A percentile compares a stretch with the other conserved stretches of the same genome.
phyloP scores from a whole-genome alignment of 805 yeast genomes.

The Teunomyces tritomae region DNA sequence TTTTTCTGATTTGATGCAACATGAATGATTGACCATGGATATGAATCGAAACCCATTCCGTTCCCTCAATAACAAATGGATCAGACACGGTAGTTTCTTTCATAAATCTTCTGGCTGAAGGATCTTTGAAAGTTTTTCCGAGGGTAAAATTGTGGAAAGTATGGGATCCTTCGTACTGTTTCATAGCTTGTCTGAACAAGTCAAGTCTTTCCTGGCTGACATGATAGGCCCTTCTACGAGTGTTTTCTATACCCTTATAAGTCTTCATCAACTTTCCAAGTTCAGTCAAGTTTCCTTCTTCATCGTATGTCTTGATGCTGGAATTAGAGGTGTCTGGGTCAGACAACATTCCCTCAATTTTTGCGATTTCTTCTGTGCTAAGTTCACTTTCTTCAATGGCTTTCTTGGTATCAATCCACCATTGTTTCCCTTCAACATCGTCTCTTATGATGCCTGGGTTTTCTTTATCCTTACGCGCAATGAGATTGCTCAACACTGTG shows the following conservation, averaged over 20 bases:
- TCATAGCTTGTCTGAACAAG: conserved; percentile 64
- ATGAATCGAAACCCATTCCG: conserved; percentile 95
- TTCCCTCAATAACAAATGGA: conserved; percentile 87
- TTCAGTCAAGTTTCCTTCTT: conserved; percentile 35
- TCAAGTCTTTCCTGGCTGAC: conserved; percentile 61
- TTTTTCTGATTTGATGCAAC: conserved; percentile 96
- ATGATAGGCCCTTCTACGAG: conserved; percentile 66
- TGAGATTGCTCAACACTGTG: conserved; percentile 59
- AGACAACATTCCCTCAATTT: conserved; percentile 13
- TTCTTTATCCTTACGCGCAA: conserved; percentile 49
- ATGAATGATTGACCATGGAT: conserved; percentile 98
- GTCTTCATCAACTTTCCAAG: conserved; percentile 44
- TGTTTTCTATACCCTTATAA: conserved; percentile 62
- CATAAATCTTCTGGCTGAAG: conserved; percentile 83
- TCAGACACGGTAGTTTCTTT: conserved; percentile 74
- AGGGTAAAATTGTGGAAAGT: conserved; percentile 88
- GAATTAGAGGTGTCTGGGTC: conserved; percentile 12
- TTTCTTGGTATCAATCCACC: conserved; percentile 58
- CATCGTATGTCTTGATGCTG: conserved; percentile 30
- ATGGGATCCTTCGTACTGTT: conserved; percentile 78
- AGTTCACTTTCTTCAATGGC: conserved; percentile 40
- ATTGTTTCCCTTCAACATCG: conserved; percentile 67
- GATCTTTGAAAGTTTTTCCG: conserved; percentile 79
- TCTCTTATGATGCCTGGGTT: conserved; percentile 59
- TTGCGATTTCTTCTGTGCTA: conserved; percentile 24